A percentile compares a stretch with the other conserved stretches of the same genome.
Evolutionary conservation across 1,139 yeast genomes (phyloP).

Genomic region (Candida pseudoviswanathii): DNA sequence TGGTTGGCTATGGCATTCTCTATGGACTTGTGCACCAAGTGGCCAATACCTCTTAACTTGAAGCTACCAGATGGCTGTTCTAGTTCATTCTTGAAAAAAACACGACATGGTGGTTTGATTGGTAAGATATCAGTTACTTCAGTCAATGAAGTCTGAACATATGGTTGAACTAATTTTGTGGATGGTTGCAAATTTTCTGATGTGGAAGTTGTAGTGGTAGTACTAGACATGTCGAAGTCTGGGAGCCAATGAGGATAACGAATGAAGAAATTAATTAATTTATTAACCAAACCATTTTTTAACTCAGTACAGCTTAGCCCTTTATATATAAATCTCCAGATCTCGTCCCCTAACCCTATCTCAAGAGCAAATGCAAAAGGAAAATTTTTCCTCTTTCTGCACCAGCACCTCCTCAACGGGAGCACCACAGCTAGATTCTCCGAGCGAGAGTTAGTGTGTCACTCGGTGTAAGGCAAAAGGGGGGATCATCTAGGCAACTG

Average conservation of each 20-base stretch:
- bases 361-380: background rate
- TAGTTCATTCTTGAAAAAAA: slow-evolving; percentile 61
- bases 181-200: slow-evolving; percentile 15
- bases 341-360: background rate
- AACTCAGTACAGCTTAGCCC: slow-evolving; percentile 1
- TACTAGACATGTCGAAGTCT: slow-evolving; percentile 19
- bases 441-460: no score
- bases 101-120: slow-evolving; percentile 43
- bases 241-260: background rate
- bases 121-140: slow-evolving; percentile 37
- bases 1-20: slow-evolving; percentile 15
- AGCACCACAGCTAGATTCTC: background rate
- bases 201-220: background rate
- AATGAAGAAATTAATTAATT: background rate
- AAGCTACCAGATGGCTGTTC: slow-evolving; percentile 76
- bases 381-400: background rate
- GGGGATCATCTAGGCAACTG: background rate
- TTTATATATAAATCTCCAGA: slow-evolving; percentile 2
- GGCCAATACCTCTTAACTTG: slow-evolving; percentile 68
- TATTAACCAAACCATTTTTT: slow-evolving; percentile 1
- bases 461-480: background rate
- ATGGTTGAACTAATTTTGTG: slow-evolving; percentile 23
- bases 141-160: slow-evolving; percentile 44
- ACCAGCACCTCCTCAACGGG: background rate
- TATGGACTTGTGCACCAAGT: slow-evolving; percentile 38